Conservation (phyloP, 768 basidiomycete genomes). For the Kwoniella heveanensis region DNA sequence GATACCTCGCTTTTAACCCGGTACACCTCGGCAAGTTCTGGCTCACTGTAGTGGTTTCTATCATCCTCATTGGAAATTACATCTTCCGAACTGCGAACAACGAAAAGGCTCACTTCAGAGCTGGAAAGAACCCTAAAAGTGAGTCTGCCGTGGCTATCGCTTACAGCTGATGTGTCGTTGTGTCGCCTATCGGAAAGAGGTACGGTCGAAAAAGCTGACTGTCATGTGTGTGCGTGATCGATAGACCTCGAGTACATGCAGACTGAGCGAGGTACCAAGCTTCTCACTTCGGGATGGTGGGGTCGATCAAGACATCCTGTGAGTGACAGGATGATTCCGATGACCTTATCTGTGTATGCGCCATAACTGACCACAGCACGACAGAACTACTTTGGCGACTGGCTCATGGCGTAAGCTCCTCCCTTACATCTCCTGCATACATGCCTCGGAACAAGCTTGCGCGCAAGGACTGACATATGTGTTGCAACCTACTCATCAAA, state of each 20-base stretch:
- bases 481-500: too few relatives aligned
- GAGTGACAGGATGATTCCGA: conserved; percentile 14
- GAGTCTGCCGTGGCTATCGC: conserved; percentile 30
- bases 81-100: conserved; percentile 87
- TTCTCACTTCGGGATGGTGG: conserved; percentile 98
- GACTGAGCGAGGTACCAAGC: conserved; percentile 82
- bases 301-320: conserved; percentile 83
- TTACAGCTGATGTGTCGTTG: background rate
- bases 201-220: too few relatives aligned
- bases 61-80: conserved; percentile 77
- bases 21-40: conserved; percentile 70
- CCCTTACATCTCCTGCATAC: background rate
- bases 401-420: conserved; percentile 56
- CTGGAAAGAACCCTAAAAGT: conserved; percentile 93
- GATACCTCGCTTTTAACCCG: conserved; percentile 88
- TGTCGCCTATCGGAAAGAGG: too few relatives aligned
- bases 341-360: background rate
- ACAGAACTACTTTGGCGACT: conserved; percentile 57
- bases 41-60: conserved; percentile 64
- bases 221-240: too few relatives aligned
- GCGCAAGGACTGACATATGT: too few relatives aligned
- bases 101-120: conserved; percentile 95
- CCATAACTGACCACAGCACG: too few relatives aligned
- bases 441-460: too few relatives aligned
- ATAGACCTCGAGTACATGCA: conserved; percentile 75